Evolutionary conservation across 2,329 filamentous ascomycete genomes (phyloP), one percentile per base, ranked within the genome.

Genomic region (Monosporascus cannonballus): DNA sequence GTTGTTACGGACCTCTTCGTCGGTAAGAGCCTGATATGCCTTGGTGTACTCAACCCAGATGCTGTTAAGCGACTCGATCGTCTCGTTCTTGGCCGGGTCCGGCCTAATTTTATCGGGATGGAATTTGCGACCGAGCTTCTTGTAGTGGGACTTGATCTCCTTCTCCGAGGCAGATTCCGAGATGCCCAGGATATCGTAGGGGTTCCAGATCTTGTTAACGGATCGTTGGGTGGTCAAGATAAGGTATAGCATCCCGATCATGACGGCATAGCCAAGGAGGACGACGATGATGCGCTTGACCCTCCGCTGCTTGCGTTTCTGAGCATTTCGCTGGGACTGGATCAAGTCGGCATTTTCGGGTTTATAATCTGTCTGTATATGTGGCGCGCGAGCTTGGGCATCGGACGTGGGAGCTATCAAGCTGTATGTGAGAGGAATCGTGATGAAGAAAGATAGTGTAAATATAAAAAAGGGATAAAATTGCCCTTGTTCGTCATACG

Each of bases 381-480:
- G 84, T 51, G 89, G 84, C 57, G 91, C 91, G 54, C 89, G 88
- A 60, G 85, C 87, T 68, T 91, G 87, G 59, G 90, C 83, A 64
- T 91, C 76, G 60, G 76, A 89, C 70, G 82, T 88, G 45, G 90
- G 85, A 68, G 86, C 87, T 65, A 96, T 79, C 62, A 96, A 84
- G 60, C 85, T 89, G 73, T 95, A 96, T 64, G 93, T 96, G 66
- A 96, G 80, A 56, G 93, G 92, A 54, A 96, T 75, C 36, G 94
- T 96, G 72, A 96, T 81, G 61, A 99, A 84, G 66, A 86, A 85
- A 57, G 87, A 85, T 66, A 97, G 80, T 44, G 92, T 96, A 69
- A 96, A 85, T 74, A 97, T 87, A 78, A 99, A 99, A 82, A 96
- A 96, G 62, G 95, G 94, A 79, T 96, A 99, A 78, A 96, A 96